A percentile compares a stretch with the other conserved stretches of the same genome.
phyloP scores from a whole-genome alignment of 305 asterid species.

The Nicotiana rustica region DNA sequence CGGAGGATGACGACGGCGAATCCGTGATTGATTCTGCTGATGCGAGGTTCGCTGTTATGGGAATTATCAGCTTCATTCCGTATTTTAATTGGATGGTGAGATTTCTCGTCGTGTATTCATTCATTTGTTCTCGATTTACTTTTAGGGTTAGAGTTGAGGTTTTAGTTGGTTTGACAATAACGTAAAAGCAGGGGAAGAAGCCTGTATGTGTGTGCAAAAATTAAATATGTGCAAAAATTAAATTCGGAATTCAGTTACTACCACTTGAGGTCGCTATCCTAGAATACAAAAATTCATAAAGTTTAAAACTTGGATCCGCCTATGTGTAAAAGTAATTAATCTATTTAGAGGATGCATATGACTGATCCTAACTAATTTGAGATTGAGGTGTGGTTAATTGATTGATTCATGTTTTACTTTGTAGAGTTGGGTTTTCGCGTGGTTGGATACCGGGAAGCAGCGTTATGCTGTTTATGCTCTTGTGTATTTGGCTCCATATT shows the following conservation, averaged over 20 bases:
- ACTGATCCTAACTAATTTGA: neutral
- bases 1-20: constrained; percentile 73
- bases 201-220: too few species aligned
- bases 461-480: constrained; percentile 91
- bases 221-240: too few species aligned
- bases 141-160: constrained; percentile 23
- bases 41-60: constrained; percentile 96
- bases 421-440: constrained; percentile 98
- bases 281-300: too few species aligned
- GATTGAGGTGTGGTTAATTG: neutral
- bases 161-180: neutral
- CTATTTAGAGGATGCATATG: neutral
- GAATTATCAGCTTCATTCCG: constrained; percentile 90
- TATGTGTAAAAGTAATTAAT: neutral
- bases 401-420: neutral
- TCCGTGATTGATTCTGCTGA: constrained; percentile 82
- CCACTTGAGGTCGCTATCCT: too few species aligned
- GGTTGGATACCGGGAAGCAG: constrained; percentile 87
- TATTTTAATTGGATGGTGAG: constrained; percentile 97
- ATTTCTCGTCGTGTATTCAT: neutral
- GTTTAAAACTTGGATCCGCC: too few species aligned
- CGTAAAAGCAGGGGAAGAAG: neutral
- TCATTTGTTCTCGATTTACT: neutral
- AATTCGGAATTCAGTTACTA: too few species aligned
- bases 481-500: constrained; percentile 91